These are phyloP conservation scores for Phaseolus coccineus DNA, from an alignment of 331 rosid genomes.

Conservation along the genomic window DNA sequence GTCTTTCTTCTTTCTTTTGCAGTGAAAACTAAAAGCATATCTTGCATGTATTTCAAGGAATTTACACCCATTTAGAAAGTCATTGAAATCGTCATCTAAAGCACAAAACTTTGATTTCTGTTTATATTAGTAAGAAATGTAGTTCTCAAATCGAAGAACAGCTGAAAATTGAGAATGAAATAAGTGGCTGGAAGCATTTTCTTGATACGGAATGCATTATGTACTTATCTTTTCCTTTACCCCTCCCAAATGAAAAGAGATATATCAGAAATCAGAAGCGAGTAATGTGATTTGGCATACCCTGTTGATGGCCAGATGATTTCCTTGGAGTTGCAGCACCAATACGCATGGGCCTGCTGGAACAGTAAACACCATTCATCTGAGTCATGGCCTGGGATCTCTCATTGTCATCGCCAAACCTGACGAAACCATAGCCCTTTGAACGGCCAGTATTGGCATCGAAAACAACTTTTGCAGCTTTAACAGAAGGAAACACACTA, in stretches of 20 bases:
- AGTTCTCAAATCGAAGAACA: conserved; percentile 31
- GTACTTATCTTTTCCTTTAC: background rate
- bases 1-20: background rate
- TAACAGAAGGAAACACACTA: conserved; percentile 86
- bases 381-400: conserved; percentile 91
- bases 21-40: conserved; percentile 19
- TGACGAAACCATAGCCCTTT: conserved; percentile 97
- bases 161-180: conserved; percentile 14
- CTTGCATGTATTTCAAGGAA: conserved; percentile 30
- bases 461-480: conserved; percentile 96
- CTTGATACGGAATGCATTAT: background rate
- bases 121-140: conserved; percentile 24
- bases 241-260: conserved; percentile 16
- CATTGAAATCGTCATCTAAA: conserved; percentile 29
- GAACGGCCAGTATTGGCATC: conserved; percentile 98
- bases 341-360: conserved; percentile 98
- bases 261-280: conserved; percentile 8
- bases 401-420: conserved; percentile 96
- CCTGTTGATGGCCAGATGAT: conserved; percentile 91
- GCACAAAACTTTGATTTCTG: conserved; percentile 13
- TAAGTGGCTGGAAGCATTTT: conserved; percentile 21
- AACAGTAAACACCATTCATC: conserved; percentile 92
- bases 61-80: conserved; percentile 26
- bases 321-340: conserved; percentile 99
- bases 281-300: conserved; percentile 50